phyloP scores from a whole-genome alignment of 2,329 filamentous ascomycete species.

The Arthrobotrys entomopaga region DNA sequence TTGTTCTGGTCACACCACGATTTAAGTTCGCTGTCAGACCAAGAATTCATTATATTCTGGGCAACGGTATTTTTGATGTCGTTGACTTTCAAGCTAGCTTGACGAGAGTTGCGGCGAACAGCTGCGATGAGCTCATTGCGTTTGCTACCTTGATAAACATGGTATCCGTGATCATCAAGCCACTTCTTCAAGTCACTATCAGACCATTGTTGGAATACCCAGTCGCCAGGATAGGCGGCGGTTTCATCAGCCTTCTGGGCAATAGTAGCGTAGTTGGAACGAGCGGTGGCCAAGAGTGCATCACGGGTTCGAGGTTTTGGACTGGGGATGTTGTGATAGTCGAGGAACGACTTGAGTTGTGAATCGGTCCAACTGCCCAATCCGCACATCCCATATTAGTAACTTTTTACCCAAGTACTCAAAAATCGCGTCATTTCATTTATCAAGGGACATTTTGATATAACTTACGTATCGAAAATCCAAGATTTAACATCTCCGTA shows the following conservation, averaged over 20 bases:
- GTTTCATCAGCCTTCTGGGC: conserved; percentile 82
- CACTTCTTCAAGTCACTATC: conserved; percentile 69
- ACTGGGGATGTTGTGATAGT: conserved; percentile 85
- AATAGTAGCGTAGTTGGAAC: conserved; percentile 80
- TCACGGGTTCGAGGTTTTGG: conserved; percentile 89
- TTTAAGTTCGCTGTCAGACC: conserved; percentile 90
- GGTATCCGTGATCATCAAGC: conserved; percentile 87
- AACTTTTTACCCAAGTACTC: conserved; percentile 24
- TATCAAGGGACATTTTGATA: background rate
- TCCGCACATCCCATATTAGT: conserved; percentile 21
- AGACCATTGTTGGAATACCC: conserved; percentile 84
- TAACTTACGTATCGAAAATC: conserved; percentile 81
- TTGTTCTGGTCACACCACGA: conserved; percentile 91
- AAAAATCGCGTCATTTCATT: conserved; percentile 1
- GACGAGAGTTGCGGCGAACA: conserved; percentile 88
- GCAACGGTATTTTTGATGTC: conserved; percentile 78
- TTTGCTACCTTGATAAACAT: conserved; percentile 81
- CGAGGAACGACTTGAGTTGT: conserved; percentile 90
- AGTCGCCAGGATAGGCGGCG: conserved; percentile 87
- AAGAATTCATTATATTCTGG: conserved; percentile 85
- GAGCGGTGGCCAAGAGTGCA: conserved; percentile 78
- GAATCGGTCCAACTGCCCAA: conserved; percentile 83
- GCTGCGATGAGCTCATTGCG: conserved; percentile 89
- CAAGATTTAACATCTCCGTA: conserved; percentile 82
- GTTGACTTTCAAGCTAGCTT: conserved; percentile 77